A percentile compares a stretch with the other conserved stretches of the same genome.
Evolutionary conservation across 345 rosid species (phyloP).

Genomic region (Pistacia atlantica): DNA sequence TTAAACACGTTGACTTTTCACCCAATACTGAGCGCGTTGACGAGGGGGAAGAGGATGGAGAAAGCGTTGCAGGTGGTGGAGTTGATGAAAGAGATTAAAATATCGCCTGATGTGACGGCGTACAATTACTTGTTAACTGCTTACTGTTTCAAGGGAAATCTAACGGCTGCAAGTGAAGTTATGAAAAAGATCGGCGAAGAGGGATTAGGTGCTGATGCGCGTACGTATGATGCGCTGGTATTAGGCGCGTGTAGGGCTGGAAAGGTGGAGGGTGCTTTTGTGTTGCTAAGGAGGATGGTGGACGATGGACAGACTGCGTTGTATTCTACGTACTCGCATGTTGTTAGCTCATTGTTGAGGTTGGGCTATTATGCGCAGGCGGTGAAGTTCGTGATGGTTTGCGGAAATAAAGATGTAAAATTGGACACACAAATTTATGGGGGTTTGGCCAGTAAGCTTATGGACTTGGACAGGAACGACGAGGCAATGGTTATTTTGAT

Average conservation of each 20-base stretch:
- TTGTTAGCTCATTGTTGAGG: slow-evolving; percentile 45
- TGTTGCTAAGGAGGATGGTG: slow-evolving; percentile 66
- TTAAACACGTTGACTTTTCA: slow-evolving; percentile 41
- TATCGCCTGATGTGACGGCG: slow-evolving; percentile 52
- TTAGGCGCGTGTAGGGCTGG: slow-evolving; percentile 65
- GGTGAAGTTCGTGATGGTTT: slow-evolving; percentile 55
- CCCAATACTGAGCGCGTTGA: slow-evolving; percentile 47
- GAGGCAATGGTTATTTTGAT: slow-evolving; percentile 53
- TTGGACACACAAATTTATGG: slow-evolving; percentile 60
- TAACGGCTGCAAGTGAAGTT: slow-evolving; percentile 44
- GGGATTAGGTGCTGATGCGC: slow-evolving; percentile 44
- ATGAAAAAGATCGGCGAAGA: slow-evolving; percentile 55
- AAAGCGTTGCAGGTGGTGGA: slow-evolving; percentile 52
- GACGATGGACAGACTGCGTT: slow-evolving; percentile 43
- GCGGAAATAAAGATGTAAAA: slow-evolving; percentile 43
- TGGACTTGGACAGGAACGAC: slow-evolving; percentile 31
- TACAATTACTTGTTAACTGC: slow-evolving; percentile 56
- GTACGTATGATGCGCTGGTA: slow-evolving; percentile 73
- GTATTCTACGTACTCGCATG: slow-evolving; percentile 59
- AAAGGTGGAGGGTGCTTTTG: slow-evolving; percentile 58
- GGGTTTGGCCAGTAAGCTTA: slow-evolving; percentile 48
- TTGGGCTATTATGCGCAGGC: slow-evolving; percentile 44
- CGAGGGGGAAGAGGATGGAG: slow-evolving; percentile 41
- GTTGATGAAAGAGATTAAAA: slow-evolving; percentile 35
- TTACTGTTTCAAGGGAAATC: slow-evolving; percentile 38